These are phyloP conservation scores for Paraconiothyrium brasiliense DNA, from an alignment of 2,329 filamentous ascomycete genomes.

Conservation along the genomic window DNA sequence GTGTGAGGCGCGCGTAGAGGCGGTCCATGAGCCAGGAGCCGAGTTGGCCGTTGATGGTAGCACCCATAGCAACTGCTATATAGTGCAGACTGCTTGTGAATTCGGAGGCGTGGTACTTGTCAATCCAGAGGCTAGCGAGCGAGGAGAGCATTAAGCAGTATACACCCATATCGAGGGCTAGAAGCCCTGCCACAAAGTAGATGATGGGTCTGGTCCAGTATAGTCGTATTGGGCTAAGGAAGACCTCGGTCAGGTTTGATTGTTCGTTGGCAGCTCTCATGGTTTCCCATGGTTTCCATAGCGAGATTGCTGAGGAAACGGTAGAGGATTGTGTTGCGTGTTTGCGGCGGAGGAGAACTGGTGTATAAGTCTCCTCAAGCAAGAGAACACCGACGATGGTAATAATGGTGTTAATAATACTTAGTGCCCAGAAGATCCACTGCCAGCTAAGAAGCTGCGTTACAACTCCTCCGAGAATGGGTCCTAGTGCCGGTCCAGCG, in stretches of 20 bases:
- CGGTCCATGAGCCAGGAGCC: conserved; percentile 57
- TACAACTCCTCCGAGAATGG: conserved; percentile 35
- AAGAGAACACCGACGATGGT: conserved; percentile 41
- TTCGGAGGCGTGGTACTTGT: conserved; percentile 27
- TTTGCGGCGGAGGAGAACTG: conserved; percentile 55
- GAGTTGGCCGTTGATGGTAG: conserved; percentile 54
- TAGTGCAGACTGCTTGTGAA: conserved; percentile 28
- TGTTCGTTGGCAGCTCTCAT: conserved; percentile 59
- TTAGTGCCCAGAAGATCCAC: conserved; percentile 38
- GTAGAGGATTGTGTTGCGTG: conserved; percentile 16
- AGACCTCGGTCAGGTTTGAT: conserved; percentile 33
- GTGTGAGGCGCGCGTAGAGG: conserved; percentile 45
- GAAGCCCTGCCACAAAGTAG: conserved; percentile 53
- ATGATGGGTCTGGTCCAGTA: conserved; percentile 63
- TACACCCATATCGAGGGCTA: conserved; percentile 53
- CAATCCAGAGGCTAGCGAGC: conserved; percentile 34
- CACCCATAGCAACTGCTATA: conserved; percentile 67
- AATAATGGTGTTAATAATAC: conserved; percentile 27
- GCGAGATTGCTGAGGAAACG: too few species aligned
- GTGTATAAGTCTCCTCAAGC: conserved; percentile 57
- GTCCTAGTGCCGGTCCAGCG: conserved; percentile 27
- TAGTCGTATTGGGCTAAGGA: conserved; percentile 63
- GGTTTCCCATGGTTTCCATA: conserved; percentile 63
- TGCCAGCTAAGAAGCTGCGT: conserved; percentile 29
- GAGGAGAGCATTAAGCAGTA: conserved; percentile 36